A percentile compares a stretch with the other conserved stretches of the same genome.
phyloP scores from a whole-genome alignment of 306 rosid genomes.

The Comarum palustre region DNA sequence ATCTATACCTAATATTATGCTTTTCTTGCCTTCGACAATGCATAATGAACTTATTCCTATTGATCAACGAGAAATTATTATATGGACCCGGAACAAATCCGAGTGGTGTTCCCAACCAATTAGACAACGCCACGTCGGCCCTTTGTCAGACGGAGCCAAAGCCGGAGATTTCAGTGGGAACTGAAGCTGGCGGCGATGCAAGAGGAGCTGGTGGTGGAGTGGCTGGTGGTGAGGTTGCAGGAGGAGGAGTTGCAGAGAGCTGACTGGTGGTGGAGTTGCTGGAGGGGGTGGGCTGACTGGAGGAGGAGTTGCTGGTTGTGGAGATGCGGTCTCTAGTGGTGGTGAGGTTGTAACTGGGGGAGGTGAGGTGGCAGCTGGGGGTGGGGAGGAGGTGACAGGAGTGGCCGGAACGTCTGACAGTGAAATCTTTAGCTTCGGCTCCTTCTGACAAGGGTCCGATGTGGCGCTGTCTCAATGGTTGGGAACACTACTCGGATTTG shows the following conservation, averaged over 20 bases:
- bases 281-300: constrained; percentile 40
- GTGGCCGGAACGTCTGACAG: too few species aligned
- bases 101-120: too few species aligned
- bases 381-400: constrained; percentile 20
- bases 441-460: too few species aligned
- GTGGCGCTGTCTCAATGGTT: too few species aligned
- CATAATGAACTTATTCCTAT: constrained; percentile 19
- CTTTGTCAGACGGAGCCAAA: too few species aligned
- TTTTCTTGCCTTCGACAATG: constrained; percentile 39
- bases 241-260: constrained; percentile 33
- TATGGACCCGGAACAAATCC: too few species aligned
- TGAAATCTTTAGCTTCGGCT: too few species aligned
- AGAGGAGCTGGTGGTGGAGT: too few species aligned
- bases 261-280: constrained; percentile 23
- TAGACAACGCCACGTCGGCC: too few species aligned
- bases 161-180: too few species aligned
- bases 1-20: constrained; percentile 24
- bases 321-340: neutral
- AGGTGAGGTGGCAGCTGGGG: constrained; percentile 33
- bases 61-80: neutral
- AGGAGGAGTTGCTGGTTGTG: constrained; percentile 24
- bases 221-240: constrained; percentile 24
- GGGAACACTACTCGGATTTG: too few species aligned
- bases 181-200: too few species aligned
- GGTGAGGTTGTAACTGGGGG: constrained; percentile 14